Conservation (phyloP, 257 asterid species). For the Echium plantagineum region DNA sequence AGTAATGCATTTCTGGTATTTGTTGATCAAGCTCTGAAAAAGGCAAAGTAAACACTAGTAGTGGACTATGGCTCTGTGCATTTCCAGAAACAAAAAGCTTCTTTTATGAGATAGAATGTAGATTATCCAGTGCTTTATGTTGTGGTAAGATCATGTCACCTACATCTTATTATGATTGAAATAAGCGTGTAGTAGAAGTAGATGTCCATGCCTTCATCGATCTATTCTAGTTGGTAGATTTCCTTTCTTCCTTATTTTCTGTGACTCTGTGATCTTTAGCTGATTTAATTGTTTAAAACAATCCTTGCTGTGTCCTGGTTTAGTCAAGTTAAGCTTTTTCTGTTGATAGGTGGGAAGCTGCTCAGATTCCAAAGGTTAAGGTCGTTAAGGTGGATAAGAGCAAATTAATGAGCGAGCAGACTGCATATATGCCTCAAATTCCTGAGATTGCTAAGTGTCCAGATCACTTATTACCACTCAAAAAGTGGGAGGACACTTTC, state of each 20-base stretch:
- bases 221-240: too few species aligned
- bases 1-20: too few species aligned
- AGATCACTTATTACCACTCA: constrained; percentile 60
- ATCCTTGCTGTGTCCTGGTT: background rate
- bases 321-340: constrained; percentile 1
- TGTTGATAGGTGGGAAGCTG: constrained; percentile 73
- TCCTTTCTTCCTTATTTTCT: background rate
- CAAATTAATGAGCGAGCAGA: constrained; percentile 48
- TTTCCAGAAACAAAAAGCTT: too few species aligned
- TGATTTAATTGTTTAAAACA: background rate
- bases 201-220: too few species aligned
- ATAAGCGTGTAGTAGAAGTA: too few species aligned
- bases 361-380: constrained; percentile 60
- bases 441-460: constrained; percentile 75
- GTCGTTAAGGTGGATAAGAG: constrained; percentile 44
- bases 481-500: constrained; percentile 90
- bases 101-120: too few species aligned
- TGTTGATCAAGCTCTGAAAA: too few species aligned
- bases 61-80: too few species aligned
- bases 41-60: too few species aligned
- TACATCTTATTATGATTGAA: too few species aligned
- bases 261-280: background rate
- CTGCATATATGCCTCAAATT: constrained; percentile 79
- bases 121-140: too few species aligned
- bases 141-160: too few species aligned